Evolutionary conservation across 495 filamentous ascomycete species (phyloP), one percentile per base, ranked within the genome.

Genomic region (Penicillium goetzii): DNA sequence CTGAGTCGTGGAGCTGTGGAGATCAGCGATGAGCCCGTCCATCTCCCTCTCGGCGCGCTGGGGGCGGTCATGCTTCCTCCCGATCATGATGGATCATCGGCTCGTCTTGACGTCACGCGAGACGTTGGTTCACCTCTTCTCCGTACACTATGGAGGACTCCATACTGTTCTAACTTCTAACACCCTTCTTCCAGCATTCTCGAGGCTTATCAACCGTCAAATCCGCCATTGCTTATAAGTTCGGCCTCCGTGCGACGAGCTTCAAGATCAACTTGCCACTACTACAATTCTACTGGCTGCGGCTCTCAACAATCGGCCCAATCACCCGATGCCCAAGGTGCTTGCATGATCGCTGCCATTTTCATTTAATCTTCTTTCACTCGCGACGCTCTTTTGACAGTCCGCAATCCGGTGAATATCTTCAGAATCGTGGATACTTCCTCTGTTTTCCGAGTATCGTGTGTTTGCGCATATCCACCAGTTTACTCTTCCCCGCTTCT

Each of bases 41-140:
- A 28, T 53, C 30, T 53, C 26, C 7, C 19, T 21, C 40, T n/a
- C n/a, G n/a, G n/a, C n/a, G n/a, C n/a, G n/a, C n/a, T n/a, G 43
- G 17, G 28, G 23, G n/a, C 50, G 50, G 50, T 53, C 50, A 53
- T 53, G 23, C 50, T 53, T 52, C 49, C 28, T 52, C 21, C 50
- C 30, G 38, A 28, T 71, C n/a, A n/a, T n/a, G n/a, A n/a, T n/a
- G n/a, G n/a, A n/a, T n/a, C 63, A 51, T 65, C 61, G 59, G 59
- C 41, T 65, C 60, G 67, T 72, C 60, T 64, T 72, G 70, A 72
- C 70, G 70, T 72, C 70, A 72, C 70, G 67, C 49, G 56, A 51
- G 17, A 33, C 3, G 30, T 12, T 10, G 30, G 14, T 23, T 36
- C 53, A 8, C 5, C 19, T 33, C 50, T 19, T 28, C 50, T 30